Conservation (phyloP, 805 yeast species). For the Candida nitratophila region DNA sequence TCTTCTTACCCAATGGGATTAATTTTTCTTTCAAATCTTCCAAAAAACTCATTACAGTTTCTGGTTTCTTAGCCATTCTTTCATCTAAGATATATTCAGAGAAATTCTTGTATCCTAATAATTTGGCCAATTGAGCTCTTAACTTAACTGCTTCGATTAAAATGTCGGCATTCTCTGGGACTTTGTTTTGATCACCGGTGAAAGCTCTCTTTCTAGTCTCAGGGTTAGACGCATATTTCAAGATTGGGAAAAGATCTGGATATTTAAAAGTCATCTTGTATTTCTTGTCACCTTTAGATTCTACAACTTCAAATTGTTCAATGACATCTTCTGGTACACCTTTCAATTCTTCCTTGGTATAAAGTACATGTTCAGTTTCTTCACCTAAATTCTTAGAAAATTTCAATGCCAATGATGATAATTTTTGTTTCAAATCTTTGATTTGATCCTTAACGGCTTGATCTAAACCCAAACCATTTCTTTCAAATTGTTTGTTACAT, state of each 20-base stretch:
- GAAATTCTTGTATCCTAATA: slow-evolving; percentile 61
- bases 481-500: slow-evolving; percentile 45
- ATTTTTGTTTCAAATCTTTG: slow-evolving; percentile 49
- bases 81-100: slow-evolving; percentile 69
- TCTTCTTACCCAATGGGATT: slow-evolving; percentile 51
- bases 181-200: slow-evolving; percentile 62
- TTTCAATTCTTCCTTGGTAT: slow-evolving; percentile 56
- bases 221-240: slow-evolving; percentile 59
- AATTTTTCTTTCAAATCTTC: slow-evolving; percentile 54
- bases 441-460: slow-evolving; percentile 47
- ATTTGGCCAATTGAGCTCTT: slow-evolving; percentile 54
- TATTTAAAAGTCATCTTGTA: slow-evolving; percentile 72
- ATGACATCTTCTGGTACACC: slow-evolving; percentile 69
- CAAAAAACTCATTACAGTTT: slow-evolving; percentile 54
- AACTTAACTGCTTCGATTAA: slow-evolving; percentile 52
- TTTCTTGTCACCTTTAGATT: slow-evolving; percentile 36
- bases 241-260: slow-evolving; percentile 73
- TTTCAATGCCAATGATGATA: slow-evolving; percentile 48
- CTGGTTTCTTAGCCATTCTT: slow-evolving; percentile 70
- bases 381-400: slow-evolving; percentile 66
- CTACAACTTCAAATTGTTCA: slow-evolving; percentile 45
- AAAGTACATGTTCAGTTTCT: slow-evolving; percentile 53
- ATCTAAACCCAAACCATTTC: slow-evolving; percentile 65
- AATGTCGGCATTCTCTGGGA: slow-evolving; percentile 55
- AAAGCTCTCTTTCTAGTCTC: slow-evolving; percentile 63